Base-by-base conservation (phyloP, 371 early-diverging fungal species). In the Mycotypha africana region DNA sequence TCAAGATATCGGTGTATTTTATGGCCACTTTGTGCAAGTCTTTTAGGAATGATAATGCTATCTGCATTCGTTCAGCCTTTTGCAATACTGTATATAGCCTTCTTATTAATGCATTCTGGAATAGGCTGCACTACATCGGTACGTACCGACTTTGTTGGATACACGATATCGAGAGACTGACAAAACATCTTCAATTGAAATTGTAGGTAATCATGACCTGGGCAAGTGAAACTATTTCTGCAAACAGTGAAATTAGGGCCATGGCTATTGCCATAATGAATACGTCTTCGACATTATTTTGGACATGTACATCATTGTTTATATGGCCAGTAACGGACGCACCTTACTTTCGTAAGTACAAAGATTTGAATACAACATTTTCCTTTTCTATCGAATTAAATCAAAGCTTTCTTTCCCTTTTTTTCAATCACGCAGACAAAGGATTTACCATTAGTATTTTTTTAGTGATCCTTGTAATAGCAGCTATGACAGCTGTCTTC, bases 301-400 rank as follows among this genome's bases (percentile, higher is more conserved):
- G 56, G 41, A 43, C 48, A 17, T 67, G 65, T 68, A 41, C 60
- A n/a, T 62, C 70, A 0, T 42, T 74, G 4, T 50, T 70, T 2
- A 47, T 74, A 5, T 74, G 75, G 75, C 75, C 75, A 25, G 75
- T 74, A 24, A 74, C 75, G 28, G 74, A 66, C 45, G 67, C 67
- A 3, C 71, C 62, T 26, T 50, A 49, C 30, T 69, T 65, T 32
- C 61, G 60, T 67, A 62, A 55, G 51, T 47, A 38, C 38, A 6
- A 35, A 2, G 17, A 3, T 36, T 28, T 16, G 5, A 30, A 25
- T 43, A 4, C 15, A 33, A 33, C 34, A 9, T 35, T 0, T 35
- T 25, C 17, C 3, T 35, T 34, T 22, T 14, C n/a, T 33, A 33
- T 33, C 41, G n/a, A n/a, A n/a, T n/a, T n/a, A n/a, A n/a, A n/a